These are phyloP conservation scores for Ganoderma boninense DNA, from an alignment of 1,284 basidiomycete species.

Conservation along the genomic window DNA sequence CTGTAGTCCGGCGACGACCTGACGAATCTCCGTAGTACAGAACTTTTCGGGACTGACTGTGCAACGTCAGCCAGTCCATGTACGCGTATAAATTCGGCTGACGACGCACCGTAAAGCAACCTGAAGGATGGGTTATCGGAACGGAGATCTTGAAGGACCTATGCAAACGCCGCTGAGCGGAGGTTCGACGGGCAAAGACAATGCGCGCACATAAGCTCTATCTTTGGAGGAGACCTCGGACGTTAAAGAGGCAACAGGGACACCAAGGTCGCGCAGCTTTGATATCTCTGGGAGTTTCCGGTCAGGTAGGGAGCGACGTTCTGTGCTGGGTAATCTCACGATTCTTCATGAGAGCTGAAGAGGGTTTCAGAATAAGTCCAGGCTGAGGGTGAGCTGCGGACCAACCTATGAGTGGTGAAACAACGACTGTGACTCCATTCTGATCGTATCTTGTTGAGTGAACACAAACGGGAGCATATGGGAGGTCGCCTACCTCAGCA, in stretches of 20 bases:
- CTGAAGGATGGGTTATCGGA: slow-evolving; percentile 68
- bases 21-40: slow-evolving; percentile 60
- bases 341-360: slow-evolving; percentile 84
- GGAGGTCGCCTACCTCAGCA: slow-evolving; percentile 53
- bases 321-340: slow-evolving; percentile 52
- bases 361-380: neutral
- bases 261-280: slow-evolving; percentile 59
- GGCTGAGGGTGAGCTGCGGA: slow-evolving; percentile 12
- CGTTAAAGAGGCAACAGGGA: slow-evolving; percentile 70
- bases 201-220: slow-evolving; percentile 51
- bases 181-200: neutral
- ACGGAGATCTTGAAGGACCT: slow-evolving; percentile 72
- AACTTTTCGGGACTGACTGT: slow-evolving; percentile 81
- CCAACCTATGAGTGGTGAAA: slow-evolving; percentile 82
- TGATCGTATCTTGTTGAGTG: slow-evolving; percentile 34
- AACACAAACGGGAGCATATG: slow-evolving; percentile 3
- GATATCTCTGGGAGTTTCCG: slow-evolving; percentile 66
- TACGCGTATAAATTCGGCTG: neutral
- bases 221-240: slow-evolving; percentile 66
- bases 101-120: slow-evolving; percentile 73
- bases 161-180: slow-evolving; percentile 5
- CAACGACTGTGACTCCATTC: slow-evolving; percentile 80
- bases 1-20: slow-evolving; percentile 60
- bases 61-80: neutral
- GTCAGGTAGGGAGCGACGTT: neutral